Evolutionary conservation across 108 stramenopile species (phyloP).

Genomic region (Skeletonema grethae): DNA sequence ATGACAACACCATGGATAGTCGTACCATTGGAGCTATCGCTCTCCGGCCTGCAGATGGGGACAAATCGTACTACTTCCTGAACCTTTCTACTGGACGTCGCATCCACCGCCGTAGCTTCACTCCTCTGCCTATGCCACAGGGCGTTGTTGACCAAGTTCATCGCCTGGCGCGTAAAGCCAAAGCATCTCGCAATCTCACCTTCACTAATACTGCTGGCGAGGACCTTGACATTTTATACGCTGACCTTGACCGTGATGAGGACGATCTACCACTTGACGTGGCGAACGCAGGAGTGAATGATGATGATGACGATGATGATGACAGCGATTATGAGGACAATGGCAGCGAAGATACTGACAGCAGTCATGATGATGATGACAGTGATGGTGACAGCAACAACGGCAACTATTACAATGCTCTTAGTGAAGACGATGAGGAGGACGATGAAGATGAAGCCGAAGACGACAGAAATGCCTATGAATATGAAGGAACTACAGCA

Average conservation of each 20-base stretch:
- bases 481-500: too few relatives aligned
- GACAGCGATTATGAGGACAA: conserved; percentile 75
- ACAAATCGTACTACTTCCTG: too few relatives aligned
- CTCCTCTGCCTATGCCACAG: too few relatives aligned
- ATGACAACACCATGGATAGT: conserved; percentile 30
- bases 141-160: too few relatives aligned
- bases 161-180: background rate
- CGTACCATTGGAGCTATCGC: conserved; percentile 9
- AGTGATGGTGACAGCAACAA: too few relatives aligned
- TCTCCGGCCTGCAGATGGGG: too few relatives aligned
- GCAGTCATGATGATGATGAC: too few relatives aligned
- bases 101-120: background rate
- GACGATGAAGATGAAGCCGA: too few relatives aligned
- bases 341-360: conserved; percentile 85
- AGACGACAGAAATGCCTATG: too few relatives aligned
- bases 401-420: too few relatives aligned
- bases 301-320: background rate
- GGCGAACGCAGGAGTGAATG: background rate
- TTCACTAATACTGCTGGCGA: background rate
- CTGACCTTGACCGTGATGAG: background rate
- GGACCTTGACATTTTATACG: background rate
- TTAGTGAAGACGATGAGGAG: too few relatives aligned
- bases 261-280: background rate
- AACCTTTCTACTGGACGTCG: too few relatives aligned
- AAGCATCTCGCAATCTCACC: background rate